These are phyloP conservation scores for Paramecium caudatum DNA, from an alignment of 73 alveolate genomes.

Conservation along the genomic window DNA sequence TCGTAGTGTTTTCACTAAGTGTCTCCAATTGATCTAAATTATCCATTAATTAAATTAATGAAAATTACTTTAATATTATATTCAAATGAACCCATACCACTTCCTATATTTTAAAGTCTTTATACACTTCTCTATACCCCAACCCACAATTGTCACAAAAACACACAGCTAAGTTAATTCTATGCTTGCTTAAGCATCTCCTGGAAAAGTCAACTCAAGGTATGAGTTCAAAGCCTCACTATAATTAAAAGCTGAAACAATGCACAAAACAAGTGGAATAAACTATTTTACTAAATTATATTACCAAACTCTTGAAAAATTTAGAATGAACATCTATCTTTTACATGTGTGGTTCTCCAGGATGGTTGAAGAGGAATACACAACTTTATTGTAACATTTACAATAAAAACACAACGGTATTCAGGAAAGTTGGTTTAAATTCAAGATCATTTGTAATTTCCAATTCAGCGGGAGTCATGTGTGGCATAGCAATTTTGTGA, in stretches of 20 bases:
- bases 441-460: slow-evolving; percentile 48
- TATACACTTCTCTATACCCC: slow-evolving; percentile 13
- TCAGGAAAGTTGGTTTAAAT: slow-evolving; percentile 92
- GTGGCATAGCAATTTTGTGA: slow-evolving; percentile 41
- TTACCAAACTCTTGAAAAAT: slow-evolving; percentile 57
- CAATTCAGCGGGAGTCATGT: slow-evolving; percentile 26
- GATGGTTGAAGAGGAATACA: slow-evolving; percentile 52
- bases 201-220: slow-evolving; percentile 47
- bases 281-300: neutral
- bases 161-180: slow-evolving; percentile 10
- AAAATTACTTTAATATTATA: neutral
- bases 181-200: neutral
- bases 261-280: slow-evolving; percentile 43
- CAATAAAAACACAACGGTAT: slow-evolving; percentile 88
- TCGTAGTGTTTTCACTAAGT: neutral
- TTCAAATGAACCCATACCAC: slow-evolving; percentile 65
- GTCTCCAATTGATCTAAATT: slow-evolving; percentile 36
- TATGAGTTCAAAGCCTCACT: neutral
- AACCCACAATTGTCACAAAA: neutral
- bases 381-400: slow-evolving; percentile 42
- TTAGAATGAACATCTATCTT: slow-evolving; percentile 31
- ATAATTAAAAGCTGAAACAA: slow-evolving; percentile 28
- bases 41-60: slow-evolving; percentile 22
- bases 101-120: slow-evolving; percentile 23
- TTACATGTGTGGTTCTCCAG: slow-evolving; percentile 66